A percentile compares a stretch with the other conserved stretches of the same genome.
These are phyloP conservation scores for Mycena maculata DNA, from an alignment of 768 basidiomycete genomes.

Conservation along the genomic window DNA sequence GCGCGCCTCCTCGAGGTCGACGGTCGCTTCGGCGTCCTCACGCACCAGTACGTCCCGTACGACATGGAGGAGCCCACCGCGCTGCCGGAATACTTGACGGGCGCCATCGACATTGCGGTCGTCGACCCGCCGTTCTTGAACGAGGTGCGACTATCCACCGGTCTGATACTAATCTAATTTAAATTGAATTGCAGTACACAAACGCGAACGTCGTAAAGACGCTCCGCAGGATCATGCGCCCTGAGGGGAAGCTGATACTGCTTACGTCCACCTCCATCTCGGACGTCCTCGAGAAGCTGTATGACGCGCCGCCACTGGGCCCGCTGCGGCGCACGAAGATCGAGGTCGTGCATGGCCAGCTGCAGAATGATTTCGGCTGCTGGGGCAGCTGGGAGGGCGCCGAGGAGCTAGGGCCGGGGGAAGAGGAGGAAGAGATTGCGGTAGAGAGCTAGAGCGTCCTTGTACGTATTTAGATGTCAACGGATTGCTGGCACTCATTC, in stretches of 20 bases:
- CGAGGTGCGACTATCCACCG: slow-evolving; percentile 46
- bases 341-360: slow-evolving; percentile 49
- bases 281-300: slow-evolving; percentile 46
- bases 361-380: slow-evolving; percentile 57
- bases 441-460: too few species aligned
- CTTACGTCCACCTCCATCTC: slow-evolving; percentile 56
- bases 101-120: slow-evolving; percentile 51
- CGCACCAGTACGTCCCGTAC: slow-evolving; percentile 56
- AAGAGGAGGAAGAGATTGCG: neutral
- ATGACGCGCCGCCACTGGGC: slow-evolving; percentile 51
- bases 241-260: slow-evolving; percentile 52
- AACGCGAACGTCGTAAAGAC: slow-evolving; percentile 53
- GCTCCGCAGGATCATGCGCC: slow-evolving; percentile 53
- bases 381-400: slow-evolving; percentile 48
- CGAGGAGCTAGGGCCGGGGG: slow-evolving; percentile 12
- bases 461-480: too few species aligned
- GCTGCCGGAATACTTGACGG: slow-evolving; percentile 48
- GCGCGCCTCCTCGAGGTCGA: slow-evolving; percentile 57
- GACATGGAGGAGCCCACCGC: slow-evolving; percentile 57
- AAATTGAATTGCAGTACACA: slow-evolving; percentile 46
- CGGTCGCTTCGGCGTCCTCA: slow-evolving; percentile 54
- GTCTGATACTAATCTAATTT: neutral
- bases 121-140: slow-evolving; percentile 61
- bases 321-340: slow-evolving; percentile 51
- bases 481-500: too few species aligned